phyloP scores from a whole-genome alignment of 805 yeast species.

The Blastobotrys muscicola region DNA sequence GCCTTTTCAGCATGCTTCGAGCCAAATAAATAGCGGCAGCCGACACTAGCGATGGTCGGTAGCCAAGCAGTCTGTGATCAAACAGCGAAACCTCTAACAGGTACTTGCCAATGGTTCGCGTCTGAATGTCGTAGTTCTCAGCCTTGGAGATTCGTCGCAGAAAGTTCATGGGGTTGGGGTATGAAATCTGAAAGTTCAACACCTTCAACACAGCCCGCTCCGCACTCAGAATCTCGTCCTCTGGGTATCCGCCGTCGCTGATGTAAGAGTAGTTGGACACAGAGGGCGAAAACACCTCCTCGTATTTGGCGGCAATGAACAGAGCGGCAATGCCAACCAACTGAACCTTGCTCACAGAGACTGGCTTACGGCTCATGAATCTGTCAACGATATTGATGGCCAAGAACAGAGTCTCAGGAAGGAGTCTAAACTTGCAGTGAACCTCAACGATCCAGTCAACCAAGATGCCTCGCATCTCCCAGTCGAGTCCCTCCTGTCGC shows the following conservation, averaged over 20 bases:
- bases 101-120: conserved; percentile 80
- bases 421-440: conserved; percentile 69
- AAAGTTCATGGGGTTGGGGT: conserved; percentile 87
- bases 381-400: conserved; percentile 85
- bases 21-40: conserved; percentile 84
- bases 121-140: conserved; percentile 76
- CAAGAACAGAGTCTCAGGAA: conserved; percentile 77
- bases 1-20: conserved; percentile 55
- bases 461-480: conserved; percentile 74
- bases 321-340: conserved; percentile 76
- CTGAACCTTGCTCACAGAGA: conserved; percentile 72
- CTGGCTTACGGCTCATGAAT: conserved; percentile 64
- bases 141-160: conserved; percentile 82
- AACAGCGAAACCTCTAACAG: conserved; percentile 68
- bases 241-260: conserved; percentile 77
- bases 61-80: conserved; percentile 64
- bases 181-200: conserved; percentile 64
- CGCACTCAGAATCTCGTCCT: conserved; percentile 72
- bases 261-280: conserved; percentile 78
- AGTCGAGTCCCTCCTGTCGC: conserved; percentile 59
- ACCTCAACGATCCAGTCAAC: conserved; percentile 95
- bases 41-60: conserved; percentile 69
- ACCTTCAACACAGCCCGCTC: conserved; percentile 70
- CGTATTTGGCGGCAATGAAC: conserved; percentile 87
- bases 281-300: conserved; percentile 83